A percentile compares a stretch with the other conserved stretches of the same genome.
These are phyloP conservation scores for Ganoderma lingzhi DNA, from an alignment of 1,284 basidiomycete genomes.

Conservation along the genomic window DNA sequence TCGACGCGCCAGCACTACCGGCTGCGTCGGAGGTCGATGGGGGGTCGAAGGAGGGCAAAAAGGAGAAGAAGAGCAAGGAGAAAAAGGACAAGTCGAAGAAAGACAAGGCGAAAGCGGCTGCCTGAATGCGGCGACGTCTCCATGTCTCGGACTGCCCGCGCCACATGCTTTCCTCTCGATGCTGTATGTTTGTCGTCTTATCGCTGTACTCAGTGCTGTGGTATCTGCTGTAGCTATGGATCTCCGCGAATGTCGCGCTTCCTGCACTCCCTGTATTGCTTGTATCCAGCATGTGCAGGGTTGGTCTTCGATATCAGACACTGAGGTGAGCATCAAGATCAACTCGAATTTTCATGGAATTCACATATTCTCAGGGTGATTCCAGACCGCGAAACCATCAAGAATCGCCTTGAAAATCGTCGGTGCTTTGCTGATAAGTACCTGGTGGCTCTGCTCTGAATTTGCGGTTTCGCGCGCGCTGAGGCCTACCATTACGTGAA, in stretches of 20 bases:
- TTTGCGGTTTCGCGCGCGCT: background rate
- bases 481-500: background rate
- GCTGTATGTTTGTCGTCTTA: slow-evolving; percentile 15
- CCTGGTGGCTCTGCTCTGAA: background rate
- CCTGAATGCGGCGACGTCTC: slow-evolving; percentile 6
- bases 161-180: slow-evolving; percentile 3
- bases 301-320: background rate
- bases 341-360: background rate
- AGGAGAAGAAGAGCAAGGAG: slow-evolving; percentile 39
- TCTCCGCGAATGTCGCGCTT: background rate
- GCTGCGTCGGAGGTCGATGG: slow-evolving; percentile 2
- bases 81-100: slow-evolving; percentile 40
- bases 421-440: background rate
- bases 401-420: background rate
- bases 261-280: background rate
- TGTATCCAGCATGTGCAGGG: background rate
- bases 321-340: background rate
- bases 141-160: slow-evolving; percentile 1
- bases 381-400: background rate
- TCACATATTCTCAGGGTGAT: background rate
- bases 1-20: slow-evolving; percentile 19
- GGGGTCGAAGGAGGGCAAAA: slow-evolving; percentile 28
- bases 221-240: slow-evolving; percentile 19
- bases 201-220: slow-evolving; percentile 11
- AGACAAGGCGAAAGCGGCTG: slow-evolving; percentile 37